Percentiles rank a stretch among this genome's conserved stretches.
Evolutionary conservation across 768 basidiomycete species (phyloP).

Genomic region (Cystobasidium tubakii): DNA sequence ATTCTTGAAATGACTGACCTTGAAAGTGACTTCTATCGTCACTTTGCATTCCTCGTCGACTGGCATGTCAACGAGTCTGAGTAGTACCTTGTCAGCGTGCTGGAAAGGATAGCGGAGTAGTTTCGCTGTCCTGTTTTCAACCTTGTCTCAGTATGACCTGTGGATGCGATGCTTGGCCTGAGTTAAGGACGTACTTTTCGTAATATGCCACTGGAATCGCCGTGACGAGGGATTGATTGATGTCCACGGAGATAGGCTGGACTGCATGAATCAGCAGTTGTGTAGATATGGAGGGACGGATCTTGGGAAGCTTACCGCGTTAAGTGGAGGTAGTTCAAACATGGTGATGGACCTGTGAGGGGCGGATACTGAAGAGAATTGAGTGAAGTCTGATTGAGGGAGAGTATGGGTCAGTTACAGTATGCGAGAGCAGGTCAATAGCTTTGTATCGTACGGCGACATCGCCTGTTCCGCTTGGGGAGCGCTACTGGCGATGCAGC

Average conservation of each 20-base stretch:
- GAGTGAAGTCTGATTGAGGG: background rate
- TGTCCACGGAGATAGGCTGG: background rate
- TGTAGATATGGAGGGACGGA: too few relatives aligned
- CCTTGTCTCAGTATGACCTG: too few relatives aligned
- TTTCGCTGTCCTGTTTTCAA: background rate
- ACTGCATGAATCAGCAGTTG: background rate
- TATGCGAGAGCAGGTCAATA: background rate
- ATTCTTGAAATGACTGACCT: conserved; percentile 5
- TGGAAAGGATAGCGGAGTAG: background rate
- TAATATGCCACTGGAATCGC: background rate
- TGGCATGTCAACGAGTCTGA: background rate
- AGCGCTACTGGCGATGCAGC: background rate
- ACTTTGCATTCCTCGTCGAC: background rate
- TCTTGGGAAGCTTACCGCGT: background rate
- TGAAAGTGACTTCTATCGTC: background rate
- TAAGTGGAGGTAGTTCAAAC: background rate
- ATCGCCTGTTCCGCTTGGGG: background rate
- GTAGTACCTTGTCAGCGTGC: background rate
- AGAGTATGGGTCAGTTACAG: background rate
- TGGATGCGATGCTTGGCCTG: too few relatives aligned
- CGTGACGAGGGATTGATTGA: background rate
- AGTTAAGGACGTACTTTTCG: background rate
- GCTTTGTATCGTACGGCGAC: background rate
- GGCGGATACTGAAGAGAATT: too few relatives aligned
- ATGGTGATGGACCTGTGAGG: background rate